A percentile compares a stretch with the other conserved stretches of the same genome.
These are phyloP conservation scores for Collybia nuda DNA, from an alignment of 768 basidiomycete genomes.

Conservation along the genomic window DNA sequence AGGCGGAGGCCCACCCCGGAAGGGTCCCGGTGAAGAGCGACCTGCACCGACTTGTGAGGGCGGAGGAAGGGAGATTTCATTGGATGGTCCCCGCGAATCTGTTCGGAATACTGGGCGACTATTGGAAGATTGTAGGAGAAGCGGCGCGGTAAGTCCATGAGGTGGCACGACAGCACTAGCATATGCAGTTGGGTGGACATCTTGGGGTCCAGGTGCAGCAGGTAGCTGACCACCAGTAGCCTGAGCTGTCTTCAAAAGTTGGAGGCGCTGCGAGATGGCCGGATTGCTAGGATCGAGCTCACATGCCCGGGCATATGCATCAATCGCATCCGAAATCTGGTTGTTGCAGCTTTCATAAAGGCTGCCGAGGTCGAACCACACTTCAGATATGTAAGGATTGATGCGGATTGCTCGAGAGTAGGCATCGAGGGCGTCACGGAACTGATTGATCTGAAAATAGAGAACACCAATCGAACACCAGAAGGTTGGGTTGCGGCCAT, in stretches of 20 bases:
- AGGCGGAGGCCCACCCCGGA: conserved; percentile 81
- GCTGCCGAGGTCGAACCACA: conserved; percentile 97
- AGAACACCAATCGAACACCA: conserved; percentile 99
- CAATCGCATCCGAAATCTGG: conserved; percentile 97
- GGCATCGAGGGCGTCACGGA: conserved; percentile 96
- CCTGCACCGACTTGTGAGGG: conserved; percentile 49
- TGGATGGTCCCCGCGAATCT: conserved; percentile 64
- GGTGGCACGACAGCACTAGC: conserved; percentile 76
- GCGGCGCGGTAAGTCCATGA: conserved; percentile 63
- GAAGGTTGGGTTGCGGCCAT: conserved; percentile 98
- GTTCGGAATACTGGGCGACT: conserved; percentile 61
- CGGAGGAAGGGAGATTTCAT: conserved; percentile 58
- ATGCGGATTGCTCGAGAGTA: conserved; percentile 99
- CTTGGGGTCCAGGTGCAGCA: conserved; percentile 89
- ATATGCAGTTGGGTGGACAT: conserved; percentile 95
- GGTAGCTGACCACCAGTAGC: conserved; percentile 72
- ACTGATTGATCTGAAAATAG: conserved; percentile 99
- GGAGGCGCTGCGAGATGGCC: conserved; percentile 79
- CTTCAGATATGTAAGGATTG: conserved; percentile 94
- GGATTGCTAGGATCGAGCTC: conserved; percentile 89
- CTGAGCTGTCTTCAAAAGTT: conserved; percentile 79
- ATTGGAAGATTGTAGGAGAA: conserved; percentile 54
- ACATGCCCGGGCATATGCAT: conserved; percentile 93
- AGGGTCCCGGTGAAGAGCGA: conserved; percentile 69
- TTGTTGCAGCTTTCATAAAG: conserved; percentile 99